phyloP scores from a whole-genome alignment of 2,329 filamentous ascomycete species.

The Xylariales sp. region DNA sequence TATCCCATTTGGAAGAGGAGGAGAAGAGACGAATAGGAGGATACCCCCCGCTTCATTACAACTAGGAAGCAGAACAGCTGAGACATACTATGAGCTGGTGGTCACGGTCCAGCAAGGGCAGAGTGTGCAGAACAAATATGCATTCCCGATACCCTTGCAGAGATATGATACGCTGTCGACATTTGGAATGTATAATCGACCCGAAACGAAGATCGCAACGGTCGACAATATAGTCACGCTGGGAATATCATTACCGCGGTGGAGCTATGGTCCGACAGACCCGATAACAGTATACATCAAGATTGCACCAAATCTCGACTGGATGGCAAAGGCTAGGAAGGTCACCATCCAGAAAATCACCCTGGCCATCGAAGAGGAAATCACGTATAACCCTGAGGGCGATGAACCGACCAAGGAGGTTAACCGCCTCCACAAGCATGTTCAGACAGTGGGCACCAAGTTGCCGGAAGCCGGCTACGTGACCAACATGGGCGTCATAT shows the following conservation, averaged over 20 bases:
- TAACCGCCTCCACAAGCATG: slow-evolving; percentile 81
- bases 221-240: slow-evolving; percentile 89
- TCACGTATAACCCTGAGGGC: slow-evolving; percentile 97
- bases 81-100: slow-evolving; percentile 95
- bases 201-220: slow-evolving; percentile 80
- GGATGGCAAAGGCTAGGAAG: slow-evolving; percentile 82
- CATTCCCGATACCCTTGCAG: slow-evolving; percentile 84
- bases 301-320: slow-evolving; percentile 85
- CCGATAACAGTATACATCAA: slow-evolving; percentile 96
- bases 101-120: slow-evolving; percentile 92
- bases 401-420: slow-evolving; percentile 90
- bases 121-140: slow-evolving; percentile 81
- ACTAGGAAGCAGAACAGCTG: slow-evolving; percentile 86
- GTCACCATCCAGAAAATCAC: slow-evolving; percentile 95
- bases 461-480: slow-evolving; percentile 89
- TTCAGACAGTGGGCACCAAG: slow-evolving; percentile 75
- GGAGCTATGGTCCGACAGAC: slow-evolving; percentile 94
- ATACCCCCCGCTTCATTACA: slow-evolving; percentile 91
- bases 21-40: slow-evolving; percentile 82
- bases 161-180: slow-evolving; percentile 96
- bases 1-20: slow-evolving; percentile 89
- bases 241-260: slow-evolving; percentile 86
- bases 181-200: slow-evolving; percentile 99
- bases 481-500: slow-evolving; percentile 86
- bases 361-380: slow-evolving; percentile 91